Conservation (phyloP, 306 rosid genomes). For the Corylus heterophylla region DNA sequence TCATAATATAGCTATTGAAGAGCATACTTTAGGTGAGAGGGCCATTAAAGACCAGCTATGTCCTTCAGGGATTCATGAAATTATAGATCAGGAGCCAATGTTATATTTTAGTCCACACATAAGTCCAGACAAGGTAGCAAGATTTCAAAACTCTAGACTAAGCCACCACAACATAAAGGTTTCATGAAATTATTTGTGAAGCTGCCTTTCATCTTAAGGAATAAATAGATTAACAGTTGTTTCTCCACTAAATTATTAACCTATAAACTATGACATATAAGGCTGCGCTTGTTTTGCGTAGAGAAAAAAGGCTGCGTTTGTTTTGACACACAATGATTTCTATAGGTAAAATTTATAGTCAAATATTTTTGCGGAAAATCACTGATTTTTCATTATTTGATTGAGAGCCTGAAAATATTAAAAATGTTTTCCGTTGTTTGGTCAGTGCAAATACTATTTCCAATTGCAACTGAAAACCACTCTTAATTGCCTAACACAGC, state of each 20-base stretch:
- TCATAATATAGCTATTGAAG: not conserved
- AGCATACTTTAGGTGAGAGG: not conserved
- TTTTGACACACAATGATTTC: no score
- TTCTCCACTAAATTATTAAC: not conserved
- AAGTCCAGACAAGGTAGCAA: not conserved
- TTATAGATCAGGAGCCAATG: not conserved
- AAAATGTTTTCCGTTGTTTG: no score
- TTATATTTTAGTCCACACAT: not conserved
- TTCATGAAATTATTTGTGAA: not conserved
- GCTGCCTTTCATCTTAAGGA: not conserved
- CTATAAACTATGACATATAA: no score
- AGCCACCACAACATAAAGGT: not conserved
- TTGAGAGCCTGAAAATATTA: no score
- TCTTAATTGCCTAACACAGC: no score
- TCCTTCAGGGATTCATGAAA: not conserved
- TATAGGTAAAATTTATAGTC: no score
- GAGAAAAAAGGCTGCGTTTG: no score
- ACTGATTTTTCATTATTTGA: no score
- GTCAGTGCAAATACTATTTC: no score
- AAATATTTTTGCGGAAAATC: no score
- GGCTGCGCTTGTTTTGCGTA: no score
- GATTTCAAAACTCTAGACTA: not conserved
- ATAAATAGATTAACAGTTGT: not conserved
- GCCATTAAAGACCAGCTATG: not conserved
- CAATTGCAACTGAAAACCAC: no score